Conservation (phyloP, 139 green algal species). For the Microglena sp. region DNA sequence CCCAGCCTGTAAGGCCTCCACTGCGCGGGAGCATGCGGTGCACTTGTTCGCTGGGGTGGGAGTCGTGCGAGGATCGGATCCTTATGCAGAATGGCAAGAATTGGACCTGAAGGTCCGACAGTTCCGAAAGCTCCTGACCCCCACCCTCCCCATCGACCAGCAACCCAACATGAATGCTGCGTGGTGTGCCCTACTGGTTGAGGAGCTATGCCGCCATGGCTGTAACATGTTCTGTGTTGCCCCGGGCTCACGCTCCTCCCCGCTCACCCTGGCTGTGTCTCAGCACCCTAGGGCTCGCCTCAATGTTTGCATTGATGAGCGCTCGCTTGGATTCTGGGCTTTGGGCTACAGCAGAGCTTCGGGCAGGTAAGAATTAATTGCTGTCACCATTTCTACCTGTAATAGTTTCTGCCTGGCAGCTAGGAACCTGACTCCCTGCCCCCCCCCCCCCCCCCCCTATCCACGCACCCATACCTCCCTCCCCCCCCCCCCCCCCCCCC, state of each 20-base stretch:
- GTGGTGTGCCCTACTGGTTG: conserved; percentile 65
- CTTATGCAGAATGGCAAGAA: conserved; percentile 83
- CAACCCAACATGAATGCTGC: conserved; percentile 64
- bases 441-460: too few species aligned
- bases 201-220: conserved; percentile 80
- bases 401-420: too few species aligned
- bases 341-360: conserved; percentile 62
- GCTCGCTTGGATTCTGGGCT: conserved; percentile 92
- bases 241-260: conserved; percentile 80
- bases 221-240: neutral
- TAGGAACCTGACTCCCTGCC: too few species aligned
- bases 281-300: conserved; percentile 64
- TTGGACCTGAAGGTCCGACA: conserved; percentile 81
- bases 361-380: neutral
- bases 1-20: too few species aligned
- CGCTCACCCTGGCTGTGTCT: conserved; percentile 75
- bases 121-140: conserved; percentile 47
- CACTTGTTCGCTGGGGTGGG: conserved; percentile 90
- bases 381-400: neutral
- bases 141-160: neutral
- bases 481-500: too few species aligned
- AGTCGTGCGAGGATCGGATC: conserved; percentile 75
- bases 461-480: too few species aligned
- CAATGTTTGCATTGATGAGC: conserved; percentile 89
- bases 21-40: conserved; percentile 16